These are phyloP conservation scores for Sporothrix sp. DNA, from an alignment of 2,329 filamentous ascomycete genomes.

Conservation along the genomic window DNA sequence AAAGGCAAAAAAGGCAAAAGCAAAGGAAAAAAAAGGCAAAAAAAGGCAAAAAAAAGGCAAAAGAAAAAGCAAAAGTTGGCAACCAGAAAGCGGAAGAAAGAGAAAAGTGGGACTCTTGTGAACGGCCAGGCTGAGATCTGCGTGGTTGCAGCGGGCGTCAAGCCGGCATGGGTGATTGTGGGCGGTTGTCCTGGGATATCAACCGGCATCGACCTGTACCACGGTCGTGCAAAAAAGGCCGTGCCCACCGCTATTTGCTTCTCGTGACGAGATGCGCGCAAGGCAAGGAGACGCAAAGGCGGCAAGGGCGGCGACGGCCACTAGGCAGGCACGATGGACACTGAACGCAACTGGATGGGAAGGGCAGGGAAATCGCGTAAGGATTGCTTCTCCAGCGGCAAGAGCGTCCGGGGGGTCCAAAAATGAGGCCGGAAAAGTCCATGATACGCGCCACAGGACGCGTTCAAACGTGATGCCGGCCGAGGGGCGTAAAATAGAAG, in stretches of 20 bases:
- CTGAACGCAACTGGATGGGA: background rate
- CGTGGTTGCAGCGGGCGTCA: constrained; percentile 1
- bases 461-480: too few relatives aligned
- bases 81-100: constrained; percentile 2
- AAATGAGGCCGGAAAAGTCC: too few relatives aligned
- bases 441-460: too few relatives aligned
- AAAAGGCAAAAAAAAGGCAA: background rate
- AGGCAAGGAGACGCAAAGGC: background rate
- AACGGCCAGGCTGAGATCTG: background rate
- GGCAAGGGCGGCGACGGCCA: background rate
- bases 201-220: too few relatives aligned
- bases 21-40: background rate
- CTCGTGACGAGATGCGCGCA: too few relatives aligned
- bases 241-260: too few relatives aligned
- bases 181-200: background rate
- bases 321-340: background rate
- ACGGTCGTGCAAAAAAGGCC: too few relatives aligned
- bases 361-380: background rate
- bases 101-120: constrained; percentile 6
- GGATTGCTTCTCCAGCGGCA: too few relatives aligned
- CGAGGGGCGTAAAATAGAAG: background rate
- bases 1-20: background rate
- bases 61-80: background rate
- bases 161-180: background rate
- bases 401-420: too few relatives aligned